A percentile compares a stretch with the other conserved stretches of the same genome.
Conservation (phyloP, 2,329 filamentous ascomycete species). For the Xylariaceae sp. region DNA sequence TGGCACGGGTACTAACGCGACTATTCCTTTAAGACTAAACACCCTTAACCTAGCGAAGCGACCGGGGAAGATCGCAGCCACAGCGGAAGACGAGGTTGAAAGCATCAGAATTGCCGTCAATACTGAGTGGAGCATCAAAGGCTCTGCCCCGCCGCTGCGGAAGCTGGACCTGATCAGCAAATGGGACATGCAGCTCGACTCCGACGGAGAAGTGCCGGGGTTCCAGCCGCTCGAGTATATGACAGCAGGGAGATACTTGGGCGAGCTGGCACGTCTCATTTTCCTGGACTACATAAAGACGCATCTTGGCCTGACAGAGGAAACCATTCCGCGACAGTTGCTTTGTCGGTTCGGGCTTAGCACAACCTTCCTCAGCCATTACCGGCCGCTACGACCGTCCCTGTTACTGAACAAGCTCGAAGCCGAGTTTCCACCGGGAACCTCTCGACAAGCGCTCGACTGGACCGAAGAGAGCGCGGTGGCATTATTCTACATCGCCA, state of each 20-base stretch:
- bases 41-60: constrained; percentile 60
- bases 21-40: constrained; percentile 62
- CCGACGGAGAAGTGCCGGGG: constrained; percentile 61
- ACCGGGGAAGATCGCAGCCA: constrained; percentile 42
- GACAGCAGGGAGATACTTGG: constrained; percentile 72
- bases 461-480: constrained; percentile 60
- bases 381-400: constrained; percentile 48
- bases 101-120: constrained; percentile 70
- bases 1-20: constrained; percentile 77
- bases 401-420: constrained; percentile 43
- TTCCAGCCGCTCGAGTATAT: constrained; percentile 84
- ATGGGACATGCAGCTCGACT: constrained; percentile 67
- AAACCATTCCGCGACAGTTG: constrained; percentile 50
- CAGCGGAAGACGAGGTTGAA: constrained; percentile 40
- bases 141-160: constrained; percentile 61
- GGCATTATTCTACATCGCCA: constrained; percentile 60
- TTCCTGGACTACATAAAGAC: constrained; percentile 58
- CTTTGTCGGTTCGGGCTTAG: constrained; percentile 57
- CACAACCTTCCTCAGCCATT: constrained; percentile 68
- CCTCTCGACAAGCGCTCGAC: constrained; percentile 42
- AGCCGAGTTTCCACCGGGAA: constrained; percentile 47
- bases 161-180: constrained; percentile 58
- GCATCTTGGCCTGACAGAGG: constrained; percentile 34
- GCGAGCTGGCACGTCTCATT: constrained; percentile 68
- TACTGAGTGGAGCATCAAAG: constrained; percentile 79